A percentile compares a stretch with the other conserved stretches of the same genome.
Evolutionary conservation across 306 rosid species (phyloP).

Genomic region (Chamaecrista fasciculata): DNA sequence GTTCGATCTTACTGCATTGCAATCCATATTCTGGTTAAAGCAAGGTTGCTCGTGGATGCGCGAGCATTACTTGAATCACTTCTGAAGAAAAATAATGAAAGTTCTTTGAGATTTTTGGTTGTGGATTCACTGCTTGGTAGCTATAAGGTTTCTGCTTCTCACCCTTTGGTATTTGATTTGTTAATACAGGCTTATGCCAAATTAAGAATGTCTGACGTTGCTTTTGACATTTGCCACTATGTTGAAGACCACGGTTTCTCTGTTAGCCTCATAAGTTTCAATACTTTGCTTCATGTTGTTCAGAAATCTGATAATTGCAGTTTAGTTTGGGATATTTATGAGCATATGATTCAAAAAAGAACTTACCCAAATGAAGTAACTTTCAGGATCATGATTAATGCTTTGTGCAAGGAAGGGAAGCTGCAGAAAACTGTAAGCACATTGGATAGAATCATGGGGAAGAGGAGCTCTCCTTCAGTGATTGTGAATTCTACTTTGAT

Average conservation of each 20-base stretch:
- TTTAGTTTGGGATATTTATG: constrained; percentile 68
- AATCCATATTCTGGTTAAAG: constrained; percentile 54
- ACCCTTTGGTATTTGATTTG: constrained; percentile 60
- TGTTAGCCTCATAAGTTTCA: constrained; percentile 54
- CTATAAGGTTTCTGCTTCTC: constrained; percentile 41
- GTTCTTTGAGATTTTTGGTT: constrained; percentile 29
- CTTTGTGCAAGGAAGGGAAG: constrained; percentile 77
- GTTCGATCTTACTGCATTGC: constrained; percentile 48
- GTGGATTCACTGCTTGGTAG: constrained; percentile 52
- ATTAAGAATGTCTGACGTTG: constrained; percentile 43
- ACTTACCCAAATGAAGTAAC: constrained; percentile 52
- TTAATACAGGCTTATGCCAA: constrained; percentile 62
- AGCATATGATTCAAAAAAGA: constrained; percentile 61
- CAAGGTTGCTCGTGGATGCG: constrained; percentile 56
- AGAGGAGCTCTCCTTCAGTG: constrained; percentile 52
- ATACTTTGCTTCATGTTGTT: constrained; percentile 53
- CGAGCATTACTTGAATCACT: constrained; percentile 59
- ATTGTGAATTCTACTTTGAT: constrained; percentile 55
- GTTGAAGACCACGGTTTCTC: constrained; percentile 49
- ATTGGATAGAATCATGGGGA: constrained; percentile 58
- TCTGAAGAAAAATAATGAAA: constrained; percentile 26
- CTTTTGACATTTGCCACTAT: constrained; percentile 51
- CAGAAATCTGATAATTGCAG: constrained; percentile 42
- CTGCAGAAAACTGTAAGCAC: constrained; percentile 44
- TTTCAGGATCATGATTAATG: constrained; percentile 51